Conservation (phyloP, 108 stramenopile genomes). For the Nannochloropsis salina region DNA sequence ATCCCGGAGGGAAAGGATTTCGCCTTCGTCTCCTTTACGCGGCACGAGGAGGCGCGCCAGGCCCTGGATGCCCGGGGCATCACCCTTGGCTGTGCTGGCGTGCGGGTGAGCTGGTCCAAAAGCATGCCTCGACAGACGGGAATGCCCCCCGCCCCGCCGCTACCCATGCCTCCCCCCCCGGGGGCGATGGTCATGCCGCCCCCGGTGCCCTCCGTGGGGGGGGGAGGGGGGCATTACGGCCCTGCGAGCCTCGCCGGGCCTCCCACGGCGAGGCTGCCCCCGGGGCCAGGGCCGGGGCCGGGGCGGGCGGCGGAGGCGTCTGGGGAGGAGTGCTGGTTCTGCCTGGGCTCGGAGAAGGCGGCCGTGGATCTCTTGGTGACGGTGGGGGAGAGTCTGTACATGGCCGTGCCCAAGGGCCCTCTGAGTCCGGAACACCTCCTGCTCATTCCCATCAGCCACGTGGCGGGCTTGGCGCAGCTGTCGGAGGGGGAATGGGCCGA, state of each 20-base stretch:
- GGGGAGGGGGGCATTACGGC: neutral
- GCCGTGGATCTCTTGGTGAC: neutral
- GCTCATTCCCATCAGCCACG: neutral
- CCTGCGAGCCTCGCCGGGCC: neutral
- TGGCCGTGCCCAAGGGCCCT: constrained; percentile 13
- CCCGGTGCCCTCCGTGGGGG: neutral
- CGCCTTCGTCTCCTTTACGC: neutral
- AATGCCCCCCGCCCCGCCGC: neutral
- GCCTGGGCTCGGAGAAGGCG: neutral
- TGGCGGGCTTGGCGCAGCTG: neutral
- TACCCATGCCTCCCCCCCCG: neutral
- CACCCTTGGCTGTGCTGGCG: neutral
- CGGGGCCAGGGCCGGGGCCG: neutral
- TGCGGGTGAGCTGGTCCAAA: neutral
- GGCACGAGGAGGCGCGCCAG: neutral
- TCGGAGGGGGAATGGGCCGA: neutral
- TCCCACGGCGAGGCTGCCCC: neutral
- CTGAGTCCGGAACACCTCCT: neutral
- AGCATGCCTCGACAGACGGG: neutral
- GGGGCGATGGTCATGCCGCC: neutral
- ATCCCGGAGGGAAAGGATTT: constrained; percentile 16
- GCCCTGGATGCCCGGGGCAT: neutral
- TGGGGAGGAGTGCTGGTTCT: neutral
- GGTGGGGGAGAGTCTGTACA: constrained; percentile 9
- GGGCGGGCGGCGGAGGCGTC: neutral